Conservation (phyloP, 768 basidiomycete genomes). For the Mycena epipterygia region DNA sequence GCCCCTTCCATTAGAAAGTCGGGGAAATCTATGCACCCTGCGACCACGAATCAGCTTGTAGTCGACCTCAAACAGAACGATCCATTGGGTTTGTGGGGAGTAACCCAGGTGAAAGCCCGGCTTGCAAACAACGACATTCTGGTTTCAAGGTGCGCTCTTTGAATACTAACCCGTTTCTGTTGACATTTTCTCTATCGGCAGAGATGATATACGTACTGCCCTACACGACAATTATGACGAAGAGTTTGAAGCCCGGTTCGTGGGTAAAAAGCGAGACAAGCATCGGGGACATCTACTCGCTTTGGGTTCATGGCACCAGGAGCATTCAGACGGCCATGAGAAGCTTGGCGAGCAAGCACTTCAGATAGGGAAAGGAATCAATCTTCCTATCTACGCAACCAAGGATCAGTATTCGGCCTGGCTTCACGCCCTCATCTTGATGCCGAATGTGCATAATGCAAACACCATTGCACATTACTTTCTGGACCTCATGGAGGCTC, state of each 20-base stretch:
- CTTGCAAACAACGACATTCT: background rate
- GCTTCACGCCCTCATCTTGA: background rate
- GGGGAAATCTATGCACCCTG: background rate
- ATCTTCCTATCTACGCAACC: conserved; percentile 7
- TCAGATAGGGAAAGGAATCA: background rate
- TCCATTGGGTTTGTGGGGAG: background rate
- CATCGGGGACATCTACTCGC: background rate
- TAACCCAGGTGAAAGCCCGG: background rate
- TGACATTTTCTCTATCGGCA: background rate
- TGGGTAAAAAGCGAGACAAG: background rate
- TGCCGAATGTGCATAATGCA: conserved; percentile 1
- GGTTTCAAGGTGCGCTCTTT: background rate
- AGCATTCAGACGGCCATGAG: too few relatives aligned
- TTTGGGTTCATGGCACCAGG: background rate
- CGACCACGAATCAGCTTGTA: background rate
- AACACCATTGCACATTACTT: background rate
- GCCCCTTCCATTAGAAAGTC: background rate
- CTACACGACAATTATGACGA: background rate
- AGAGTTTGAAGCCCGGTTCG: background rate
- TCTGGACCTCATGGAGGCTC: background rate
- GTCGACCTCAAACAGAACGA: background rate
- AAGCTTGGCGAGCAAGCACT: background rate
- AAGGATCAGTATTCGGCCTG: background rate
- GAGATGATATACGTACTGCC: background rate
- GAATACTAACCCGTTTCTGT: background rate